A percentile compares a stretch with the other conserved stretches of the same genome.
Conservation (phyloP, 1,284 basidiomycete species). For the Cutaneotrichosporon sp. region DNA sequence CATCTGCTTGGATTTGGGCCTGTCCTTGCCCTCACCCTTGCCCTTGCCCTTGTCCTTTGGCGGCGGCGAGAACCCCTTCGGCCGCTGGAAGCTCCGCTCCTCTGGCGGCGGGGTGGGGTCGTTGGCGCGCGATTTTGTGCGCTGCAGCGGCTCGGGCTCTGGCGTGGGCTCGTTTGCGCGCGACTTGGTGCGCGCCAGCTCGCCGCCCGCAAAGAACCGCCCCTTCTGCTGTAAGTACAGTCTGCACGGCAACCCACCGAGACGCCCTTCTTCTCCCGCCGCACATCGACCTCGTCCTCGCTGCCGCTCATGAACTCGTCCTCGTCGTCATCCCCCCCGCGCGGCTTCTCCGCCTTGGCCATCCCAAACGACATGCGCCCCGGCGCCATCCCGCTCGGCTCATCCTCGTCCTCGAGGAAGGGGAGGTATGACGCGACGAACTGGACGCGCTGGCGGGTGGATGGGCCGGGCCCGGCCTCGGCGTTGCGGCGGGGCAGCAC, state of each 20-base stretch:
- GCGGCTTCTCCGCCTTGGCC: slow-evolving; percentile 12
- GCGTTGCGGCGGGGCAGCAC: slow-evolving; percentile 24
- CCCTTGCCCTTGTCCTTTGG: slow-evolving; percentile 11
- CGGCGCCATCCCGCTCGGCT: slow-evolving; percentile 11
- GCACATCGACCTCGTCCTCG: slow-evolving; percentile 9
- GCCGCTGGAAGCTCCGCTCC: slow-evolving; percentile 7
- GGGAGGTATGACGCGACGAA: slow-evolving; percentile 40
- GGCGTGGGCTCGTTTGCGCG: background rate
- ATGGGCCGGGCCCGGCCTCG: slow-evolving; percentile 22
- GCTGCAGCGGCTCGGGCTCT: background rate
- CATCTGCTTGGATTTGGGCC: background rate
- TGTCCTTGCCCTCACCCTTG: slow-evolving; percentile 6
- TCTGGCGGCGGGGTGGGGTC: background rate
- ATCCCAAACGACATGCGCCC: slow-evolving; percentile 35
- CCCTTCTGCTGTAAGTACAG: background rate
- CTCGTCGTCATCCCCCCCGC: slow-evolving; percentile 17
- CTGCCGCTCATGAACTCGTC: slow-evolving; percentile 18
- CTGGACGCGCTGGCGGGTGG: slow-evolving; percentile 14
- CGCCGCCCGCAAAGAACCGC: background rate
- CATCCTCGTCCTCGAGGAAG: slow-evolving; percentile 29
- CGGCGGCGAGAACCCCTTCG: slow-evolving; percentile 8
- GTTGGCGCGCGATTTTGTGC: background rate
- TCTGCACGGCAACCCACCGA: background rate
- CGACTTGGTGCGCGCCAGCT: background rate
- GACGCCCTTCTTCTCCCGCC: background rate